Evolutionary conservation across 1,284 basidiomycete genomes (phyloP).

Genomic region (Ganoderma lucidum): DNA sequence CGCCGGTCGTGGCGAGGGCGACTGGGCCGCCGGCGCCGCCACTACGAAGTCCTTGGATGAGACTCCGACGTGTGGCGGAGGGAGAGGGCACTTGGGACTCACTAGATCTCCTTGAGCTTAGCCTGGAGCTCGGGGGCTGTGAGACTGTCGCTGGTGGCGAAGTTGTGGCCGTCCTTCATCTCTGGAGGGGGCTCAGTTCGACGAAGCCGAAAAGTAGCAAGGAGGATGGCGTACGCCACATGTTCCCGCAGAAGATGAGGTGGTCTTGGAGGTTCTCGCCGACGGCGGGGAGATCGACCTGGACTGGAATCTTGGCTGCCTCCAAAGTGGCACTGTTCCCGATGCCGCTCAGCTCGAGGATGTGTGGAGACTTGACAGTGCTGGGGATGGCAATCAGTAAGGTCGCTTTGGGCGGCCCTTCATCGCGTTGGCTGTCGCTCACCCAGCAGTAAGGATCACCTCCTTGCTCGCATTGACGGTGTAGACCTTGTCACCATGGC

Average conservation of each 20-base stretch:
- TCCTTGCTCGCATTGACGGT: conserved; percentile 44
- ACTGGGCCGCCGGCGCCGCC: conserved; percentile 10
- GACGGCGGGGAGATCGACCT: conserved; percentile 48
- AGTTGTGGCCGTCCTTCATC: conserved; percentile 34
- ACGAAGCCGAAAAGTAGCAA: neutral
- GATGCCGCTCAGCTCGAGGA: conserved; percentile 53
- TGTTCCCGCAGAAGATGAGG: conserved; percentile 26
- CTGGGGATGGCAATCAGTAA: conserved; percentile 13
- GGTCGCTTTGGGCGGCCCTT: neutral
- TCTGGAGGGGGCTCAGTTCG: conserved; percentile 21
- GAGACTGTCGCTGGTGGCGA: conserved; percentile 39
- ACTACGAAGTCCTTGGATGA: neutral
- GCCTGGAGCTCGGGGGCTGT: conserved; percentile 32
- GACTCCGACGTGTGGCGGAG: neutral
- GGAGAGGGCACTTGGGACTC: conserved; percentile 9
- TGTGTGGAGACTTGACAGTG: conserved; percentile 48
- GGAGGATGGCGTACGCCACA: conserved; percentile 8
- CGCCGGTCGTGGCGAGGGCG: conserved; percentile 18
- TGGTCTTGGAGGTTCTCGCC: conserved; percentile 55
- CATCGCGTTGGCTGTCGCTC: neutral
- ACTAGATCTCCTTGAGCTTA: conserved; percentile 37
- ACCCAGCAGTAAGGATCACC: conserved; percentile 45
- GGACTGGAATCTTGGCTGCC: conserved; percentile 42
- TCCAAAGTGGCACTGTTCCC: conserved; percentile 45
- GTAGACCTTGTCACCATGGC: conserved; percentile 31